phyloP scores from a whole-genome alignment of 2,329 filamentous ascomycete species.

The Penicillium sp. region DNA sequence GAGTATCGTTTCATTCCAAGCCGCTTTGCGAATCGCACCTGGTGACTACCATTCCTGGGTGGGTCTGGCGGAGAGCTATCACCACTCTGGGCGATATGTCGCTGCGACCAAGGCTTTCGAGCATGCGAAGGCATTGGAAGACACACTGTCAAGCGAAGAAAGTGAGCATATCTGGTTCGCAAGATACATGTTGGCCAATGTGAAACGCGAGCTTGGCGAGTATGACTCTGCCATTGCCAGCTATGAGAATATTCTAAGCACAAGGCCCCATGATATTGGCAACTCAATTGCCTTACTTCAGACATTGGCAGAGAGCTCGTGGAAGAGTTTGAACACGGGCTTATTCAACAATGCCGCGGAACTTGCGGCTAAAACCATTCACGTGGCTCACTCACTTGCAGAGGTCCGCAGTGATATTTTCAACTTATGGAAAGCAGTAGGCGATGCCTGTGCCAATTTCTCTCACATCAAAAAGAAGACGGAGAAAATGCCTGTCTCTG shows the following conservation, averaged over 20 bases:
- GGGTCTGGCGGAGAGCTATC: constrained; percentile 94
- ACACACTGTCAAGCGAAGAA: constrained; percentile 55
- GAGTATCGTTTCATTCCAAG: constrained; percentile 88
- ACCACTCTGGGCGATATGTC: constrained; percentile 88
- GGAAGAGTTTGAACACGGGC: constrained; percentile 75
- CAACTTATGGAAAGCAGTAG: constrained; percentile 93
- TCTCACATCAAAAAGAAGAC: constrained; percentile 71
- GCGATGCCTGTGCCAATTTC: constrained; percentile 84
- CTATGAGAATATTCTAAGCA: constrained; percentile 71
- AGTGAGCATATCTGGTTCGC: constrained; percentile 85
- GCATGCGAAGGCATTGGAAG: constrained; percentile 76
- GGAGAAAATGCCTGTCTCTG: constrained; percentile 60
- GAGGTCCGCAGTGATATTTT: constrained; percentile 69
- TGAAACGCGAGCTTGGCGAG: constrained; percentile 87
- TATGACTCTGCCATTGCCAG: constrained; percentile 78
- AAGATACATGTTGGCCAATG: constrained; percentile 93
- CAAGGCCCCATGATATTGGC: constrained; percentile 74
- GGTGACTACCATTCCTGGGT: constrained; percentile 95
- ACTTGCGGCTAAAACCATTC: constrained; percentile 68
- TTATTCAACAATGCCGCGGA: constrained; percentile 80
- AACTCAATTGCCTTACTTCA: constrained; percentile 86
- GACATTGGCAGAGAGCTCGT: constrained; percentile 78
- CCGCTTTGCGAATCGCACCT: constrained; percentile 78
- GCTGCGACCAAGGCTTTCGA: constrained; percentile 91
- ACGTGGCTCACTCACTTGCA: constrained; percentile 64